A percentile compares a stretch with the other conserved stretches of the same genome.
Evolutionary conservation across 1,139 yeast genomes (phyloP).

Genomic region (Debaryomyces subglobosus): DNA sequence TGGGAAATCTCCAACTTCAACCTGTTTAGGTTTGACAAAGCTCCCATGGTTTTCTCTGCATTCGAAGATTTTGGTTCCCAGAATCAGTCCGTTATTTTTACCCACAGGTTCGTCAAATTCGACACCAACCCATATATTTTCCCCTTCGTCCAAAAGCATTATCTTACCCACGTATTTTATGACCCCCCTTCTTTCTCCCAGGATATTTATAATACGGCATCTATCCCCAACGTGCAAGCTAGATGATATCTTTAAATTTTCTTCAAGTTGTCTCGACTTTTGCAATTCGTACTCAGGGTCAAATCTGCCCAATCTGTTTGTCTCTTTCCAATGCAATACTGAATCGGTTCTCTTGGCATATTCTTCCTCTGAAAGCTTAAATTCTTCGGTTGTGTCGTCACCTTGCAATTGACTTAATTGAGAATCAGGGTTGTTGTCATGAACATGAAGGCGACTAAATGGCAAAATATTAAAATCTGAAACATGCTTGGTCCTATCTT

Average conservation of each 20-base stretch:
- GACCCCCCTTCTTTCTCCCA: conserved; percentile 66
- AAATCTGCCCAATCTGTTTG: conserved; percentile 70
- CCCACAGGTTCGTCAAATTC: conserved; percentile 56
- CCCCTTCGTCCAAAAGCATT: conserved; percentile 53
- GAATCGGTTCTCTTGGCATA: conserved; percentile 64
- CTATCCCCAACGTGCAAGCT: conserved; percentile 36
- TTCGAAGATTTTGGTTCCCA: conserved; percentile 34
- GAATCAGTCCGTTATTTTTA: conserved; percentile 45
- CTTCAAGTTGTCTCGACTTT: conserved; percentile 18
- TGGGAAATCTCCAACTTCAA: conserved; percentile 58
- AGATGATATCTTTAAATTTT: conserved; percentile 21
- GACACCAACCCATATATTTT: conserved; percentile 50
- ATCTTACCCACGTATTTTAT: conserved; percentile 71
- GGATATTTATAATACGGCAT: conserved; percentile 46
- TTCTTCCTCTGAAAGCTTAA: conserved; percentile 64
- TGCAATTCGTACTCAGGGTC: conserved; percentile 52
- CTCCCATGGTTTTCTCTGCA: conserved; percentile 50
- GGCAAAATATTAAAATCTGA: conserved; percentile 32
- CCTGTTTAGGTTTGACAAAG: conserved; percentile 51
- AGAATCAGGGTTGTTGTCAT: conserved; percentile 56
- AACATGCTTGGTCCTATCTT: conserved; percentile 18
- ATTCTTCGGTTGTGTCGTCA: conserved; percentile 45
- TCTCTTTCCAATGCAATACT: conserved; percentile 76
- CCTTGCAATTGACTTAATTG: conserved; percentile 42
- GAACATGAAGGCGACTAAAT: conserved; percentile 53